These are phyloP conservation scores for Pontederia paniculata DNA, from an alignment of 176 grass and related monocot genomes.

Conservation along the genomic window DNA sequence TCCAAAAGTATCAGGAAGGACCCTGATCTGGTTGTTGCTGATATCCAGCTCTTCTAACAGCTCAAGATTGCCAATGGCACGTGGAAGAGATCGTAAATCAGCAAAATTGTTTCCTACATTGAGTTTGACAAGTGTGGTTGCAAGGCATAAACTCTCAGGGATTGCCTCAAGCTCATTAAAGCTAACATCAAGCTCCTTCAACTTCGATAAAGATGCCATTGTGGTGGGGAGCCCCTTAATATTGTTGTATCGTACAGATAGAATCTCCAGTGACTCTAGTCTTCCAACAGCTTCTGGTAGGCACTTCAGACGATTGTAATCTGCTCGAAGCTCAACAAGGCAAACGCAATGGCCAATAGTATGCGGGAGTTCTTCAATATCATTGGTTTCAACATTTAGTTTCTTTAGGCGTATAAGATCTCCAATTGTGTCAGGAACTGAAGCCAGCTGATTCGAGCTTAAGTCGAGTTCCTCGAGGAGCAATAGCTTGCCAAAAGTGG, in stretches of 20 bases:
- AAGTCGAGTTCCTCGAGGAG: slow-evolving; percentile 58
- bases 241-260: slow-evolving; percentile 89
- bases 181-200: slow-evolving; percentile 88
- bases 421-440: slow-evolving; percentile 62
- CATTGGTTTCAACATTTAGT: slow-evolving; percentile 78
- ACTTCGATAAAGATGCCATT: slow-evolving; percentile 49
- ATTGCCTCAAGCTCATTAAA: slow-evolving; percentile 84
- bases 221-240: slow-evolving; percentile 85
- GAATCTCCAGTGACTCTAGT: slow-evolving; percentile 62
- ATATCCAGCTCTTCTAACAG: slow-evolving; percentile 93
- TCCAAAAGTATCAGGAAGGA: slow-evolving; percentile 70
- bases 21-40: slow-evolving; percentile 87
- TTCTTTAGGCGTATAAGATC: slow-evolving; percentile 61
- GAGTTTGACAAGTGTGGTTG: slow-evolving; percentile 64
- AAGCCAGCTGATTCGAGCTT: slow-evolving; percentile 65
- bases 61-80: slow-evolving; percentile 88
- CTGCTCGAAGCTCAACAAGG: slow-evolving; percentile 64
- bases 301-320: slow-evolving; percentile 90
- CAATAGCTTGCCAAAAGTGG: slow-evolving; percentile 59
- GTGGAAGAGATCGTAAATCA: slow-evolving; percentile 59
- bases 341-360: slow-evolving; percentile 77
- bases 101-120: slow-evolving; percentile 84
- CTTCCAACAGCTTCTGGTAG: slow-evolving; percentile 91
- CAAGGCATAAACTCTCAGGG: slow-evolving; percentile 83
- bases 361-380: slow-evolving; percentile 92